Percentiles rank a stretch among this genome's conserved stretches.
Conservation (phyloP, 2,329 filamentous ascomycete species). For the Aspergillus persii region DNA sequence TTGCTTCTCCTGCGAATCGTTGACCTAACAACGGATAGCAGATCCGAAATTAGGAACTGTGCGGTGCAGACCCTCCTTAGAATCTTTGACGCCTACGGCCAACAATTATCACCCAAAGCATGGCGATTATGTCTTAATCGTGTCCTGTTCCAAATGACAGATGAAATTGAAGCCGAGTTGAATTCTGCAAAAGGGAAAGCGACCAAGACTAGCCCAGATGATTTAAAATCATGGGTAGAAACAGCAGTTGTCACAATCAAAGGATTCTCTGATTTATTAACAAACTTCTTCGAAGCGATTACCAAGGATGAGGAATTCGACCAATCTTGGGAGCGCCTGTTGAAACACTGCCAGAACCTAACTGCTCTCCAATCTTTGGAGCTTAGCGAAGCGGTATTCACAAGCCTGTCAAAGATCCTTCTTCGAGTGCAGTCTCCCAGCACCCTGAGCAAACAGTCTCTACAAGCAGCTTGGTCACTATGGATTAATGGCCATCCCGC, state of each 20-base stretch:
- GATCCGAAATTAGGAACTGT: constrained; percentile 49
- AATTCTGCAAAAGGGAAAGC: constrained; percentile 12
- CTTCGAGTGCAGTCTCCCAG: constrained; percentile 44
- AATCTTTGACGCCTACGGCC: constrained; percentile 89
- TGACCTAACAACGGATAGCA: constrained; percentile 39
- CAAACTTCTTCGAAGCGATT: constrained; percentile 73
- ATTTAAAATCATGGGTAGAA: constrained; percentile 63
- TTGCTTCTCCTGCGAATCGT: constrained; percentile 40
- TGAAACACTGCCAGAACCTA: constrained; percentile 65
- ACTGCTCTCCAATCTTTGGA: constrained; percentile 64
- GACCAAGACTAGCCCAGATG: constrained; percentile 23
- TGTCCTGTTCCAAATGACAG: constrained; percentile 75
- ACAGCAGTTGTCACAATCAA: constrained; percentile 72
- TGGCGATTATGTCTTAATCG: constrained; percentile 82
- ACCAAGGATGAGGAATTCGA: constrained; percentile 66
- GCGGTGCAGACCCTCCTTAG: constrained; percentile 87
- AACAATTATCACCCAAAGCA: constrained; percentile 70
- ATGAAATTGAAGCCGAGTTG: constrained; percentile 61
- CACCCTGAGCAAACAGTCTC: constrained; percentile 45
- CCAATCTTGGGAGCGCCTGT: constrained; percentile 70
- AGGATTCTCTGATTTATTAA: constrained; percentile 70
- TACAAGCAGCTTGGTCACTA: constrained; percentile 65
- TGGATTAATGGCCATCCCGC: constrained; percentile 67
- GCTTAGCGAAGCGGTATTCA: constrained; percentile 69
- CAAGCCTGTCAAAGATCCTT: constrained; percentile 64